Percentiles rank a stretch among this genome's conserved stretches.
Evolutionary conservation across 352 stramenopile species (phyloP).

Genomic region (Pythium guiyangense): DNA sequence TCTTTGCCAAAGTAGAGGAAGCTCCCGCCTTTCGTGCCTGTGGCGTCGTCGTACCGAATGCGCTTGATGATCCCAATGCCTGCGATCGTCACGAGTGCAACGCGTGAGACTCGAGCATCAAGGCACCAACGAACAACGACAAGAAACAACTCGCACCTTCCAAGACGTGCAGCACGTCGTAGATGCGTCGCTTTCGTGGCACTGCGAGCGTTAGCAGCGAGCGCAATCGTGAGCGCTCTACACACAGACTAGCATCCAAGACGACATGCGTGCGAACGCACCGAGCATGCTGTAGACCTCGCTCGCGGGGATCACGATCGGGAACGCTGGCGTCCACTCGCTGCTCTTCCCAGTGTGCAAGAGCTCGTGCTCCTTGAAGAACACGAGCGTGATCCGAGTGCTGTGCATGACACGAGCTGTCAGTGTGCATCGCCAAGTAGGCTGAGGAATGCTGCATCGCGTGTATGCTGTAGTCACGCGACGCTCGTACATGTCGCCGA

Average conservation of each 20-base stretch:
- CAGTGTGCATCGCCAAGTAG: too few species aligned
- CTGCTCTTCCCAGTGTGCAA: constrained; percentile 13
- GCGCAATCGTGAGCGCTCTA: not conserved
- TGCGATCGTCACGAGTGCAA: constrained; percentile 12
- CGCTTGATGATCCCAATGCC: constrained; percentile 62
- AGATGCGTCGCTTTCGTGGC: constrained; percentile 61
- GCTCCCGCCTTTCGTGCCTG: constrained; percentile 29
- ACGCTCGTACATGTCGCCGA: constrained; percentile 47
- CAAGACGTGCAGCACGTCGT: constrained; percentile 74
- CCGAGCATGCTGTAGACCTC: constrained; percentile 70
- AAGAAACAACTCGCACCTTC: constrained; percentile 34
- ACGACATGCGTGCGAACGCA: constrained; percentile 12
- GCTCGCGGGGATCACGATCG: constrained; percentile 43
- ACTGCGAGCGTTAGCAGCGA: constrained; percentile 22
- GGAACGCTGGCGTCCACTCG: constrained; percentile 19
- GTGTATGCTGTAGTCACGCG: not conserved
- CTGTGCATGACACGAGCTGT: constrained; percentile 13
- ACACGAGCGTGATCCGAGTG: constrained; percentile 44
- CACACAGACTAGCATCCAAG: not conserved
- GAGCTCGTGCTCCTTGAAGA: constrained; percentile 60
- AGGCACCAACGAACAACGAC: not conserved
- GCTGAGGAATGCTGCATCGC: not conserved
- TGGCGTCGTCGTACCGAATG: constrained; percentile 25
- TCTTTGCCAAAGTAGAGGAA: constrained; percentile 59
- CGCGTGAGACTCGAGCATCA: not conserved